Conservation (phyloP, 2,329 filamentous ascomycete genomes). For the Xylariaceae sp. region DNA sequence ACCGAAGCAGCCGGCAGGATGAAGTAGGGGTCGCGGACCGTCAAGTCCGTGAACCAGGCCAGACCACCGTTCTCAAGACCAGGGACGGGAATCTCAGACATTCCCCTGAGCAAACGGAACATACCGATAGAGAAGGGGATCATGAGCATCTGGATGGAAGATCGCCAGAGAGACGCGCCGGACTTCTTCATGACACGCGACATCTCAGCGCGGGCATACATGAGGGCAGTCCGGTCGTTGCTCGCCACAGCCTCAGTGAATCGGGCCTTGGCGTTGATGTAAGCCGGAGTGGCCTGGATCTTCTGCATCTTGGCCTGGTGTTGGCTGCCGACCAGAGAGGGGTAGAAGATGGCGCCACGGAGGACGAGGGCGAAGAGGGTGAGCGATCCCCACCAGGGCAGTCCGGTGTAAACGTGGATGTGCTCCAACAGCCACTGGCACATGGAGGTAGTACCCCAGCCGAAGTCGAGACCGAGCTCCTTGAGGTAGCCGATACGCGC, state of each 20-base stretch:
- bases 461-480: conserved; percentile 78
- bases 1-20: conserved; percentile 63
- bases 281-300: conserved; percentile 50
- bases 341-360: conserved; percentile 60
- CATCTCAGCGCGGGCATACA: conserved; percentile 46
- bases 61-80: conserved; percentile 65
- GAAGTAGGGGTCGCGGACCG: conserved; percentile 69
- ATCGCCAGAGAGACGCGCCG: conserved; percentile 48
- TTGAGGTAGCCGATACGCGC: conserved; percentile 79
- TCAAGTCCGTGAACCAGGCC: conserved; percentile 76
- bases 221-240: conserved; percentile 43
- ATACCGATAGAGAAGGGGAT: conserved; percentile 72
- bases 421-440: conserved; percentile 78
- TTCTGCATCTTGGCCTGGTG: conserved; percentile 56
- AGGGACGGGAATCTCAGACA: conserved; percentile 75
- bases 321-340: conserved; percentile 58
- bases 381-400: conserved; percentile 81
- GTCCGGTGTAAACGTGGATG: conserved; percentile 66
- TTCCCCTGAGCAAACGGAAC: conserved; percentile 70
- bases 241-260: conserved; percentile 41
- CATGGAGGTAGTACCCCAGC: conserved; percentile 68
- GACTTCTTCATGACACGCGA: conserved; percentile 45
- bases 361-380: conserved; percentile 58
- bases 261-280: conserved; percentile 45
- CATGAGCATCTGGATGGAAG: conserved; percentile 51